phyloP scores from a whole-genome alignment of 306 rosid genomes.

The Prunus mira region DNA sequence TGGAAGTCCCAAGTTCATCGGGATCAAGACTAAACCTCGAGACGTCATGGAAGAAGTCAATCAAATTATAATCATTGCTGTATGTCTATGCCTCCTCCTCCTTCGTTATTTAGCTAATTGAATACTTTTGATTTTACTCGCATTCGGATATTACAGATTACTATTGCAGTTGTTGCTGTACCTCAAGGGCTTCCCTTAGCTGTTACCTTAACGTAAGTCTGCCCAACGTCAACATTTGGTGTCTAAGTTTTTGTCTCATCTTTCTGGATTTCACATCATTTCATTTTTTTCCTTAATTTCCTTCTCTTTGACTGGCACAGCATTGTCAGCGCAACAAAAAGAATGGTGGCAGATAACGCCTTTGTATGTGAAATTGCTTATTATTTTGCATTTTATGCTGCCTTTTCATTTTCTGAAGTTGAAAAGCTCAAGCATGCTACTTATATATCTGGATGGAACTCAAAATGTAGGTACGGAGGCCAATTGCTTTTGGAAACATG shows the following conservation, averaged over 20 bases:
- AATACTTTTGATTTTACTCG: not conserved
- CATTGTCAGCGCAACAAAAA: conserved; percentile 75
- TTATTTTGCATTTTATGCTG: conserved; percentile 6
- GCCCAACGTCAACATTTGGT: not conserved
- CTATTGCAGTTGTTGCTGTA: conserved; percentile 81
- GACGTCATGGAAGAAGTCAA: conserved; percentile 69
- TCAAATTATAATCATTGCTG: conserved; percentile 80
- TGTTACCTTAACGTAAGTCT: conserved; percentile 74
- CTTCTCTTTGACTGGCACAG: conserved; percentile 33
- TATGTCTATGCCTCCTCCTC: conserved; percentile 32
- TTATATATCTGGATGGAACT: conserved; percentile 14
- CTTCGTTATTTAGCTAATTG: not conserved
- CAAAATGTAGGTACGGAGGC: conserved; percentile 68
- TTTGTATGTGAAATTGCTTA: conserved; percentile 46
- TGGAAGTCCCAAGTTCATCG: conserved; percentile 18
- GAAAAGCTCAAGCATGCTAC: not conserved
- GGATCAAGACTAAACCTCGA: conserved; percentile 29
- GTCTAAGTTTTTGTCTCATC: not conserved
- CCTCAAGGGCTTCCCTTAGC: conserved; percentile 92
- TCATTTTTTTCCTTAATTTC: not conserved
- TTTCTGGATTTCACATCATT: not conserved
- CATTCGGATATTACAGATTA: conserved; percentile 42
- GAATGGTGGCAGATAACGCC: conserved; percentile 87
- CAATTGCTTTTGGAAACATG: conserved; percentile 79
- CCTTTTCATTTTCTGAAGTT: conserved; percentile 12